Conservation (phyloP, 805 yeast species). For the Starmerella tilneyi region DNA sequence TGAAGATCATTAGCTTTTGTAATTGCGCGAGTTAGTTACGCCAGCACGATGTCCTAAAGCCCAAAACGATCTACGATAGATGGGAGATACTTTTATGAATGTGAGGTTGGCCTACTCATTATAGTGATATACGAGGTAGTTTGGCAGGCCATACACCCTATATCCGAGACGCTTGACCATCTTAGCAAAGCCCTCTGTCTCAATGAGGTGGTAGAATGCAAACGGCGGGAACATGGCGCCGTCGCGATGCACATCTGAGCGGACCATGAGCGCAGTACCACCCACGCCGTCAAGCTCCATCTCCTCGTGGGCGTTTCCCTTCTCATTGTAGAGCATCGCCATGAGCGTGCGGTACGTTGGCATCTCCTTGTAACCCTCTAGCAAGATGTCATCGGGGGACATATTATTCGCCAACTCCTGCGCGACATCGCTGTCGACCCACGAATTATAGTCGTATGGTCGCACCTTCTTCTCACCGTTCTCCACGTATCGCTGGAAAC, state of each 20-base stretch:
- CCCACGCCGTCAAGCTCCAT: slow-evolving; percentile 95
- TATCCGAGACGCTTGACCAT: slow-evolving; percentile 95
- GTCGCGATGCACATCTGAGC: slow-evolving; percentile 96
- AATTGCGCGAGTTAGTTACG: too few species aligned
- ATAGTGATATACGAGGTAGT: slow-evolving; percentile 83
- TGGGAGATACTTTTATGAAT: too few species aligned
- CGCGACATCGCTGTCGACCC: slow-evolving; percentile 69
- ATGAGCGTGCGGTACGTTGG: slow-evolving; percentile 91
- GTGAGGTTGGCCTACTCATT: slow-evolving; percentile 65
- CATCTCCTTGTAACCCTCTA: slow-evolving; percentile 88
- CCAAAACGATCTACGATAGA: too few species aligned
- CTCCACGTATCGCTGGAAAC: slow-evolving; percentile 71
- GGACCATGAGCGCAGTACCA: slow-evolving; percentile 90
- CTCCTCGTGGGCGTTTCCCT: slow-evolving; percentile 54
- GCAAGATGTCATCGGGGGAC: slow-evolving; percentile 81
- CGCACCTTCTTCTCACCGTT: slow-evolving; percentile 52
- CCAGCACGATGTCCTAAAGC: too few species aligned
- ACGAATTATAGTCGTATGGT: slow-evolving; percentile 92
- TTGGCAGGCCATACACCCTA: slow-evolving; percentile 84
- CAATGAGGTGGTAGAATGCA: slow-evolving; percentile 93
- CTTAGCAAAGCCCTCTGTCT: slow-evolving; percentile 92
- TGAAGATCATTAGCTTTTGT: too few species aligned
- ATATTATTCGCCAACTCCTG: slow-evolving; percentile 57
- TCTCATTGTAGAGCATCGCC: slow-evolving; percentile 73
- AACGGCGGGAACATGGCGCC: slow-evolving; percentile 99